These are phyloP conservation scores for Phaffomyces opuntiae DNA, from an alignment of 805 yeast species.

Conservation along the genomic window DNA sequence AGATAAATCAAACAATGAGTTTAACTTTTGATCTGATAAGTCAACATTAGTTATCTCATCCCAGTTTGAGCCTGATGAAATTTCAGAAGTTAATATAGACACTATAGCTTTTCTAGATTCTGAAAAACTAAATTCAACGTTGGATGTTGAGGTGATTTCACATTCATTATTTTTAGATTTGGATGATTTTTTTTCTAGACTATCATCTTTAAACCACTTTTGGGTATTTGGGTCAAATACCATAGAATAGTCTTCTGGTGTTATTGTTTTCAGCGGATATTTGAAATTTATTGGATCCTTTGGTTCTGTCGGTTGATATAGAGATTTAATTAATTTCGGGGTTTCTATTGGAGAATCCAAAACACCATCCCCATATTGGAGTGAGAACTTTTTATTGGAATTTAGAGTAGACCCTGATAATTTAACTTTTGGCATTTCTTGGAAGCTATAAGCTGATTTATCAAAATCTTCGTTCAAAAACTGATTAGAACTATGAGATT, in stretches of 20 bases:
- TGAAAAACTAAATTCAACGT: conserved; percentile 35
- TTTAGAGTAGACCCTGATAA: conserved; percentile 12
- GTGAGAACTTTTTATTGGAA: conserved; percentile 18
- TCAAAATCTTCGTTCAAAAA: not conserved
- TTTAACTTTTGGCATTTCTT: conserved; percentile 15
- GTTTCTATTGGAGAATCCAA: conserved; percentile 21
- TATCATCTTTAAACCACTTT: conserved; percentile 25
- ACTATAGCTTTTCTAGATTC: conserved; percentile 35
- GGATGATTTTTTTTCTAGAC: conserved; percentile 27
- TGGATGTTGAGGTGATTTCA: conserved; percentile 10
- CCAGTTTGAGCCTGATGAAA: conserved; percentile 34
- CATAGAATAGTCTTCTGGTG: conserved; percentile 22
- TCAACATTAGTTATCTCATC: conserved; percentile 28
- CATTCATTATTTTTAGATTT: conserved; percentile 28
- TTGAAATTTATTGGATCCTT: conserved; percentile 6
- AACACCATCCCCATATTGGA: conserved; percentile 6
- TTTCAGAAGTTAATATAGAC: conserved; percentile 33
- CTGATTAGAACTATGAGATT: not conserved
- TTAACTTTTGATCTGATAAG: conserved; percentile 27
- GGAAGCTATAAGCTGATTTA: conserved; percentile 19
- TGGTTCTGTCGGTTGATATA: not conserved
- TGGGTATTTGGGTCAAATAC: conserved; percentile 10
- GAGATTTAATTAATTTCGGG: conserved; percentile 17
- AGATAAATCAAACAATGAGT: conserved; percentile 33
- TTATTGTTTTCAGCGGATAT: conserved; percentile 13